Evolutionary conservation across 2,329 filamentous ascomycete species (phyloP).

Genomic region (Sporothrix globosa): DNA sequence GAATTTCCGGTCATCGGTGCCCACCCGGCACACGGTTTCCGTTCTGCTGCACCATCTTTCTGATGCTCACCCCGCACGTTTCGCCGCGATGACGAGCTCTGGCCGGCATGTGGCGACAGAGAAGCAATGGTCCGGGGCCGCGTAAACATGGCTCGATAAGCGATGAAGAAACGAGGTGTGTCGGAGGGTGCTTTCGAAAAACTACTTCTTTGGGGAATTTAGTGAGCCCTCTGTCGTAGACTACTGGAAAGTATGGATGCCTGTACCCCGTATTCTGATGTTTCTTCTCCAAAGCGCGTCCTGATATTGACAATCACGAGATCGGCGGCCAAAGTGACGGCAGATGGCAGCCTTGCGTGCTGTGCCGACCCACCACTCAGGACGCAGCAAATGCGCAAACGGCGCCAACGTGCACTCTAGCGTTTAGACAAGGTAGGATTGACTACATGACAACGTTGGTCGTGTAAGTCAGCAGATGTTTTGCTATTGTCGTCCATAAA

Average conservation of each 20-base stretch:
- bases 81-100: neutral
- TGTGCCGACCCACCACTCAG: conserved; percentile 12
- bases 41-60: neutral
- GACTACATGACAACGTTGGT: no score
- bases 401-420: no score
- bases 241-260: no score
- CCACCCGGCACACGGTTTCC: neutral
- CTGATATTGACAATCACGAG: conserved; percentile 22
- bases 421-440: no score
- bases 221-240: neutral
- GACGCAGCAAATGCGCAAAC: neutral
- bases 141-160: neutral
- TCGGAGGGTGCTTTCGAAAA: neutral
- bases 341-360: conserved; percentile 32
- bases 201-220: neutral
- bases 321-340: conserved; percentile 27
- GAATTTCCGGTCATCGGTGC: neutral
- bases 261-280: no score
- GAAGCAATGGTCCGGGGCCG: neutral
- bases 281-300: neutral
- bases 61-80: neutral
- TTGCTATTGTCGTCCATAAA: no score
- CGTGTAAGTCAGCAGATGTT: no score
- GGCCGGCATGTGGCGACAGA: neutral
- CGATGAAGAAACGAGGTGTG: neutral